These are phyloP conservation scores for Cladosporium halotolerans DNA, from an alignment of 2,329 filamentous ascomycete species.

Conservation along the genomic window DNA sequence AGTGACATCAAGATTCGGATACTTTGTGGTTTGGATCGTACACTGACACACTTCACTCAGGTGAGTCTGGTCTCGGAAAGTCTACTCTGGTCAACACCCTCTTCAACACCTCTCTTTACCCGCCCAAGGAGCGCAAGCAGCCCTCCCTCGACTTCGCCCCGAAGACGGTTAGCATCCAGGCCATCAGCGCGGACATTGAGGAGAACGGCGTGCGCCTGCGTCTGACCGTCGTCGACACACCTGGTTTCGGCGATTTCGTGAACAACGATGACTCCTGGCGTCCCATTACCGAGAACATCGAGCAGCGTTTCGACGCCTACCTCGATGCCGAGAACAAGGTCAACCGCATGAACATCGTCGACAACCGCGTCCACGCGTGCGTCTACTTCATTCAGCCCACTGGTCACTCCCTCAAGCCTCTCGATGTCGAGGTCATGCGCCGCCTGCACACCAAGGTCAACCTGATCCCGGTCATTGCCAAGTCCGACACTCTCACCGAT, in stretches of 20 bases:
- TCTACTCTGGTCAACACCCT: slow-evolving; percentile 98
- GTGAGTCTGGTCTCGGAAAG: slow-evolving; percentile 98
- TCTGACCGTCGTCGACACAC: slow-evolving; percentile 93
- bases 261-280: slow-evolving; percentile 99
- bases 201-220: slow-evolving; percentile 96
- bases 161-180: slow-evolving; percentile 60
- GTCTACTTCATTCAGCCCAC: slow-evolving; percentile 99
- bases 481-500: slow-evolving; percentile 95
- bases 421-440: slow-evolving; percentile 99
- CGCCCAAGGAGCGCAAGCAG: slow-evolving; percentile 95
- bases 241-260: slow-evolving; percentile 97
- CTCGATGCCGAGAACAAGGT: slow-evolving; percentile 99
- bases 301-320: slow-evolving; percentile 97
- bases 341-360: slow-evolving; percentile 99
- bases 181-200: slow-evolving; percentile 65
- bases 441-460: slow-evolving; percentile 99
- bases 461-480: slow-evolving; percentile 97
- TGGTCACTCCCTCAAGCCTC: slow-evolving; percentile 93
- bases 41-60: slow-evolving; percentile 42
- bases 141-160: slow-evolving; percentile 96
- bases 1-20: slow-evolving; percentile 37
- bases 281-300: slow-evolving; percentile 98
- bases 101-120: slow-evolving; percentile 99
- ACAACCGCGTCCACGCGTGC: slow-evolving; percentile 97
- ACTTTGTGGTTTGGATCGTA: not conserved